Conservation (phyloP, 1,284 basidiomycete species). For the Trichosporon coremiiforme region DNA sequence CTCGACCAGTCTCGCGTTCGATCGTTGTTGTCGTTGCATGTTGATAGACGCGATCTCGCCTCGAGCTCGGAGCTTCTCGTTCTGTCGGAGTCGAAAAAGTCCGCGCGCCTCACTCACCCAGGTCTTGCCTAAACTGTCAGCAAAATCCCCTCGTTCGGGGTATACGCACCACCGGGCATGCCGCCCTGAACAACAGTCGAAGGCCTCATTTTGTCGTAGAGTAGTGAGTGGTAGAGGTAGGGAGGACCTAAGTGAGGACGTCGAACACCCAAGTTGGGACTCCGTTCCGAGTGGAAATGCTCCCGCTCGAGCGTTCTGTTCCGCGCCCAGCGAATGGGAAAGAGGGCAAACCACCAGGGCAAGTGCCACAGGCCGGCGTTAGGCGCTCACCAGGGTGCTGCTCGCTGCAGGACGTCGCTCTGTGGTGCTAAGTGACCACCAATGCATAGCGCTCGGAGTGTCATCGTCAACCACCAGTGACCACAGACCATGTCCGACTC, state of each 20-base stretch:
- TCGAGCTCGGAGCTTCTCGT: neutral
- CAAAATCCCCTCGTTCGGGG: neutral
- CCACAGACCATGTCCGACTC: slow-evolving; percentile 60
- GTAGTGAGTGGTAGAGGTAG: slow-evolving; percentile 19
- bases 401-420: neutral
- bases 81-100: slow-evolving; percentile 12
- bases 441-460: slow-evolving; percentile 16
- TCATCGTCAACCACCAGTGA: slow-evolving; percentile 18
- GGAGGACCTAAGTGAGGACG: neutral
- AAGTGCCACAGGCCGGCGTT: slow-evolving; percentile 18
- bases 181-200: slow-evolving; percentile 65
- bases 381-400: neutral
- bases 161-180: slow-evolving; percentile 72
- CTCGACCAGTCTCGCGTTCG: neutral
- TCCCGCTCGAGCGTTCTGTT: slow-evolving; percentile 13
- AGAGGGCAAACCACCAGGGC: slow-evolving; percentile 1
- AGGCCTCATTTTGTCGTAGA: slow-evolving; percentile 65
- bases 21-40: neutral
- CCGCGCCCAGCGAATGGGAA: slow-evolving; percentile 14
- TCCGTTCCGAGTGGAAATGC: slow-evolving; percentile 18
- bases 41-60: neutral
- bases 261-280: slow-evolving; percentile 5
- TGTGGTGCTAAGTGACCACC: slow-evolving; percentile 10
- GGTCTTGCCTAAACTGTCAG: slow-evolving; percentile 46
- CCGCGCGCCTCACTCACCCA: slow-evolving; percentile 36